These are phyloP conservation scores for Fraxinus nigra DNA, from an alignment of 305 asterid species.

Conservation along the genomic window DNA sequence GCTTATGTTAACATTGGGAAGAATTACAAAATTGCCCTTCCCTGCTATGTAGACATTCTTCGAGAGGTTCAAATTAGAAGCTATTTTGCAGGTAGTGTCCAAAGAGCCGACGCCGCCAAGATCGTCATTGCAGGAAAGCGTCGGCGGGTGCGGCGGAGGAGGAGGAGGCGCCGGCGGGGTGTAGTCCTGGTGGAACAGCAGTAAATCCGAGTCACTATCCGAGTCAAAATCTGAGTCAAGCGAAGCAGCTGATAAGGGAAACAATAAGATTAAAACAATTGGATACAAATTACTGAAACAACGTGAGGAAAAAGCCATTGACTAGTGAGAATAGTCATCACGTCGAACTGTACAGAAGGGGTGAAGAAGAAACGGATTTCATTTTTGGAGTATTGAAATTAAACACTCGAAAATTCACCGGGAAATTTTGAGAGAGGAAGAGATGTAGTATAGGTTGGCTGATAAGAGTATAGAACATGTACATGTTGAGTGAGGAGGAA, in stretches of 20 bases:
- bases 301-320: conserved; percentile 36
- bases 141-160: conserved; percentile 97
- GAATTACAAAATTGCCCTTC: conserved; percentile 75
- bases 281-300: conserved; percentile 21
- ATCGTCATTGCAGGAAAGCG: conserved; percentile 77
- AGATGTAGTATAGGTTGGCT: conserved; percentile 12
- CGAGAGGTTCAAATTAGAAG: conserved; percentile 62
- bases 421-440: not conserved
- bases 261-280: conserved; percentile 21
- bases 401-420: conserved; percentile 29
- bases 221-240: conserved; percentile 34
- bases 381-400: conserved; percentile 28
- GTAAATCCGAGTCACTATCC: conserved; percentile 48
- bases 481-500: conserved; percentile 20
- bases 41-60: conserved; percentile 81
- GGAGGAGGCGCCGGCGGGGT: conserved; percentile 99
- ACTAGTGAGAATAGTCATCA: conserved; percentile 43
- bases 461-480: not conserved
- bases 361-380: conserved; percentile 36
- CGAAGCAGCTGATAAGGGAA: conserved; percentile 23
- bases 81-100: conserved; percentile 81
- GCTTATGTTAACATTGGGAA: conserved; percentile 58
- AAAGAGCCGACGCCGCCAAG: conserved; percentile 89
- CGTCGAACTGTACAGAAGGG: conserved; percentile 29
- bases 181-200: conserved; percentile 83